A percentile compares a stretch with the other conserved stretches of the same genome.
These are phyloP conservation scores for Kokia cookei DNA, from an alignment of 441 rosid genomes.

Conservation along the genomic window DNA sequence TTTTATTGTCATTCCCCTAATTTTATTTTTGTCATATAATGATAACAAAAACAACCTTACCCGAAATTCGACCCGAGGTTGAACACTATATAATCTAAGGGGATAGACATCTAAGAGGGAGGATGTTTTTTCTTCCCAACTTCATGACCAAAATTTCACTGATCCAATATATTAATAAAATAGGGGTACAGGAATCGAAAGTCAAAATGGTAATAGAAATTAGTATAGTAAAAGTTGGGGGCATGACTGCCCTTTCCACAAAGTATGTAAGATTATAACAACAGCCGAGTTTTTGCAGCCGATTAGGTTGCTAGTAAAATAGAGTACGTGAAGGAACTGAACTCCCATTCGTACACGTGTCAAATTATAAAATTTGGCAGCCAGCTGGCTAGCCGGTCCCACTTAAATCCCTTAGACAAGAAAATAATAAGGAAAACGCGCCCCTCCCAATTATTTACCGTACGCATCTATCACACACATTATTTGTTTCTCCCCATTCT, in stretches of 20 bases:
- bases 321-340: conserved; percentile 48
- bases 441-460: conserved; percentile 23
- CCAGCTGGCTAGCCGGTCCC: conserved; percentile 66
- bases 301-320: not conserved
- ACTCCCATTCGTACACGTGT: conserved; percentile 58
- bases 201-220: not conserved
- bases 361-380: conserved; percentile 27
- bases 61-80: too few relatives aligned
- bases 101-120: too few relatives aligned
- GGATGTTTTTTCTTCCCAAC: too few relatives aligned
- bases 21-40: too few relatives aligned
- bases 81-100: too few relatives aligned
- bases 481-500: not conserved
- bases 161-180: not conserved
- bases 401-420: conserved; percentile 30
- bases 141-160: too few relatives aligned
- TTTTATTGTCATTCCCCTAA: too few relatives aligned
- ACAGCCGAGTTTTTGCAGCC: not conserved
- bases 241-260: not conserved
- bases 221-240: not conserved
- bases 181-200: not conserved
- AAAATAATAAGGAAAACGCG: conserved; percentile 1
- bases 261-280: not conserved
- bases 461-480: conserved; percentile 11
- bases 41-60: too few relatives aligned